phyloP scores from a whole-genome alignment of 148 eudicot species.

The Camellia japonica region DNA sequence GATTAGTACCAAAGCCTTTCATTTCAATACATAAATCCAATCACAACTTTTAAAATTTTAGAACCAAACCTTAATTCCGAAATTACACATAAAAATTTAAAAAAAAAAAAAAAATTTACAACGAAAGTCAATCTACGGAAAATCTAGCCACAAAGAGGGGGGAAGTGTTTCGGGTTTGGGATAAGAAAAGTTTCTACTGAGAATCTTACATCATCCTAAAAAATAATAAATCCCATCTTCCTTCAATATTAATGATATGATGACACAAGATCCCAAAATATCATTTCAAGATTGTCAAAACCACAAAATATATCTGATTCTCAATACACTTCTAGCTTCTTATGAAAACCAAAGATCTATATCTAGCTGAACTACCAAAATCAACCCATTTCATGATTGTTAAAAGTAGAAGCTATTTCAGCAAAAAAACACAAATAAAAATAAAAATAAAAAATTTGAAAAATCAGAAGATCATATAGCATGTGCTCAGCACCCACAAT shows the following conservation, averaged over 20 bases:
- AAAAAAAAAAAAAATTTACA: background rate
- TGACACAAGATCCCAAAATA: conserved; percentile 1
- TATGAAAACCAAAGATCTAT: background rate
- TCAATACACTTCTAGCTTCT: background rate
- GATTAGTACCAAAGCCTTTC: too few relatives aligned
- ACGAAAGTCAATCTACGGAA: background rate
- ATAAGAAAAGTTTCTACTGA: background rate
- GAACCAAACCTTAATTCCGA: background rate
- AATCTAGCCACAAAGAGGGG: background rate
- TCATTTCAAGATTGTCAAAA: conserved; percentile 2
- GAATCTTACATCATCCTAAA: background rate
- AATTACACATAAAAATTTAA: background rate
- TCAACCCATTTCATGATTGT: background rate
- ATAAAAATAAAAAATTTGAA: background rate
- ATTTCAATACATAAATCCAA: too few relatives aligned
- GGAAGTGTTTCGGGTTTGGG: background rate
- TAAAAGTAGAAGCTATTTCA: conserved; percentile 7
- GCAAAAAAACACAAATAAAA: conserved; percentile 13
- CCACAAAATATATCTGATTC: background rate
- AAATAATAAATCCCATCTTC: background rate
- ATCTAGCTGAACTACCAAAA: background rate
- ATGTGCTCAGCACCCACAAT: background rate
- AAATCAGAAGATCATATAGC: conserved; percentile 3
- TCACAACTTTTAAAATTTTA: too few relatives aligned
- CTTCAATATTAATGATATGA: background rate